Base-by-base conservation (phyloP, 768 basidiomycete species). In the Amanita polypyramis region DNA sequence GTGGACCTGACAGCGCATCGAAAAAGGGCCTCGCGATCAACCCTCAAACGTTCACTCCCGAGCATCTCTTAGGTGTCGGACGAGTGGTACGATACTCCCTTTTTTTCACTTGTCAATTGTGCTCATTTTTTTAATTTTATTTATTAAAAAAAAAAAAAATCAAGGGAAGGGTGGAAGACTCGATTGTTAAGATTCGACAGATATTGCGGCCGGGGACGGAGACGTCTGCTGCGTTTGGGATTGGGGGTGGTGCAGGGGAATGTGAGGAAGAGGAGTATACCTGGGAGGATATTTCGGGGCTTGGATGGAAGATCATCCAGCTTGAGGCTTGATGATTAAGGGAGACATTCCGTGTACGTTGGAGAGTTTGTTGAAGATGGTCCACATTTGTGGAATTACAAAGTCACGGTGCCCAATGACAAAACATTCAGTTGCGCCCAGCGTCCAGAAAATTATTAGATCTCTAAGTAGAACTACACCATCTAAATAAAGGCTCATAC, bases 391-490 rank as follows among this genome's bases (percentile, higher is more conserved):
- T 7, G 25, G n/a, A n/a, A n/a, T n/a, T n/a, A n/a, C n/a, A n/a
- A n/a, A n/a, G n/a, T n/a, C n/a, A n/a, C n/a, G n/a, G n/a, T n/a
- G n/a, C n/a, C n/a, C n/a, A n/a, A n/a, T n/a, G n/a, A n/a, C n/a
- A n/a, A n/a, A n/a, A n/a, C n/a, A n/a, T n/a, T n/a, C n/a, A n/a
- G n/a, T n/a, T n/a, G n/a, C n/a, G n/a, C n/a, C n/a, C n/a, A n/a
- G n/a, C n/a, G n/a, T n/a, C n/a, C n/a, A 61, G 62, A 62, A 63
- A 15, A 48, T 34, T 11, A 65, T 27, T 27, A 63, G 50, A 15
- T 3, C 1, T 5, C 48, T 0, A 7, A 54, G 4, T 19, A 19
- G 0, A 11, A 27, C 2, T 67, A 49, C 21, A 1, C 7, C 0
- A 5, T 55, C 35, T 66, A 56, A 48, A 44, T 56, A 5, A 25